A percentile compares a stretch with the other conserved stretches of the same genome.
These are phyloP conservation scores for Fonsecaea multimorphosa DNA, from an alignment of 2,329 filamentous ascomycete species.

Conservation along the genomic window DNA sequence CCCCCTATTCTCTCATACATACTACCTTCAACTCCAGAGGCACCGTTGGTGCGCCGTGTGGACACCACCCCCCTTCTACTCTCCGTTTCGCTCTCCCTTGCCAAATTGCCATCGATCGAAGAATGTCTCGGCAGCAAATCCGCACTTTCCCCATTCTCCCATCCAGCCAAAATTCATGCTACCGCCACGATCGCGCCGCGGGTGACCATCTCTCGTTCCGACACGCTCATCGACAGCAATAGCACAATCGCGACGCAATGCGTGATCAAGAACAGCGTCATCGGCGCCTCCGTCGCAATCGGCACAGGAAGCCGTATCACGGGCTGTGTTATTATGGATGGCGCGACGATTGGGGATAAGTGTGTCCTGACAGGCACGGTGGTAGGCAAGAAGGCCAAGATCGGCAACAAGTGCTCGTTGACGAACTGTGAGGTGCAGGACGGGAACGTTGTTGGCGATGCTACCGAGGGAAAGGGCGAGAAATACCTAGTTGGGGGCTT, in stretches of 20 bases:
- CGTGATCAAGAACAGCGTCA: constrained; percentile 89
- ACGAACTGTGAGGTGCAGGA: constrained; percentile 93
- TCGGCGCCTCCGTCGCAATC: constrained; percentile 87
- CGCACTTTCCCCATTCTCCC: constrained; percentile 73
- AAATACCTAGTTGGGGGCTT: constrained; percentile 64
- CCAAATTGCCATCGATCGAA: constrained; percentile 74
- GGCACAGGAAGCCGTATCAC: constrained; percentile 81
- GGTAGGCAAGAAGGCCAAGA: constrained; percentile 76
- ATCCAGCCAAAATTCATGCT: constrained; percentile 79
- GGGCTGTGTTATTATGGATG: constrained; percentile 93
- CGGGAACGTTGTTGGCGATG: constrained; percentile 78
- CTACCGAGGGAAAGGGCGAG: constrained; percentile 67
- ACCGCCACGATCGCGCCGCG: constrained; percentile 79
- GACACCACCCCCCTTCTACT: constrained; percentile 85
- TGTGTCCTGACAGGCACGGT: constrained; percentile 88
- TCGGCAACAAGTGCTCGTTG: constrained; percentile 81
- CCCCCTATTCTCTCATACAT: constrained; percentile 51
- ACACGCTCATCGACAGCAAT: constrained; percentile 85
- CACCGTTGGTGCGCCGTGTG: constrained; percentile 80
- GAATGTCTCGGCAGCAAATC: constrained; percentile 56
- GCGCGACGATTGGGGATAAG: constrained; percentile 80
- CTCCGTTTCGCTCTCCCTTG: constrained; percentile 80
- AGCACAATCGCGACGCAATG: constrained; percentile 86
- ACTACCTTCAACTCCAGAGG: constrained; percentile 61
- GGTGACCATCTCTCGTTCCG: constrained; percentile 80